These are phyloP conservation scores for Penicillium chermesinum DNA, from an alignment of 495 filamentous ascomycete genomes.

Conservation along the genomic window DNA sequence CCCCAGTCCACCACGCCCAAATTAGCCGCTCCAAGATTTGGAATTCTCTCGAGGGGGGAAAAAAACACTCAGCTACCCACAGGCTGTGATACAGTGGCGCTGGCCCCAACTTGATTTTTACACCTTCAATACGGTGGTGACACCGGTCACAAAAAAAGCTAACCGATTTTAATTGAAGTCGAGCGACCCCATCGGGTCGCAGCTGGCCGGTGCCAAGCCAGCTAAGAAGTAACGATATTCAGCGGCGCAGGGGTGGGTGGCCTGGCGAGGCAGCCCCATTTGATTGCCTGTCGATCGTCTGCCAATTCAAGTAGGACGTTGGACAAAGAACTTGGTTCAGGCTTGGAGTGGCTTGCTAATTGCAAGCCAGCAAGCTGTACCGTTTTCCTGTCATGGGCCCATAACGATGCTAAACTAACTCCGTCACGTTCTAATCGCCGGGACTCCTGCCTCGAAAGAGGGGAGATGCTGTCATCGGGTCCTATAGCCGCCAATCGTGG, in stretches of 20 bases:
- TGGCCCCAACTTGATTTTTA: background rate
- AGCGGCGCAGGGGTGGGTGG: constrained; percentile 1
- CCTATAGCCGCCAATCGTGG: background rate
- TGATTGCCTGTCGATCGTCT: constrained; percentile 6
- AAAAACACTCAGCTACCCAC: background rate
- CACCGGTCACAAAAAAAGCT: background rate
- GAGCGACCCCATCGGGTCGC: background rate
- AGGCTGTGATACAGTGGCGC: constrained; percentile 3
- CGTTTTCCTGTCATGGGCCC: too few species aligned
- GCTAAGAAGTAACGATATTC: background rate
- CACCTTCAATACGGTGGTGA: background rate
- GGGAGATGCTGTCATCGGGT: background rate
- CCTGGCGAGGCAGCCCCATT: background rate
- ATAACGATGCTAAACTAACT: too few species aligned
- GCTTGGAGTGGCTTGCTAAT: background rate
- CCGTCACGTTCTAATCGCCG: too few species aligned
- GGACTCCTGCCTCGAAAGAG: too few species aligned
- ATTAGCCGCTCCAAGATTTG: background rate
- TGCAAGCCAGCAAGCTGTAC: too few species aligned
- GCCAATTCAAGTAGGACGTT: background rate
- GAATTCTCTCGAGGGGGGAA: background rate
- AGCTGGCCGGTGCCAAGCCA: background rate
- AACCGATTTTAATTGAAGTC: too few species aligned
- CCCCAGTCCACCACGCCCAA: background rate
- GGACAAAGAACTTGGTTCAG: background rate